Evolutionary conservation across 495 filamentous ascomycete species (phyloP).

Genomic region (Neurospora sp.): DNA sequence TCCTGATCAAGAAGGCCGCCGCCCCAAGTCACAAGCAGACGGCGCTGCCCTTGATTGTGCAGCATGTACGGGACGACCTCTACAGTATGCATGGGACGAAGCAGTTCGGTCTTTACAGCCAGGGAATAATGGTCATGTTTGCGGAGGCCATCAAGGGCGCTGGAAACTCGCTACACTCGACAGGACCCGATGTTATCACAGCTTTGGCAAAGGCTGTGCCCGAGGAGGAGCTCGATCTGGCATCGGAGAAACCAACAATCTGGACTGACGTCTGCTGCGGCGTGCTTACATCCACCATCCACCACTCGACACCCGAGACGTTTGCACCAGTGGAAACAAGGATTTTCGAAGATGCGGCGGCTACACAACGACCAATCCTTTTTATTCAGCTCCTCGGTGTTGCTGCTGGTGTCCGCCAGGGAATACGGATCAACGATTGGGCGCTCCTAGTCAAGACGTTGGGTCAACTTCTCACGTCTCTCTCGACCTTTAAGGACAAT

Average conservation of each 20-base stretch:
- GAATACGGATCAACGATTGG: constrained; percentile 67
- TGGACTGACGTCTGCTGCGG: constrained; percentile 62
- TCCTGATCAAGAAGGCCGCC: constrained; percentile 80
- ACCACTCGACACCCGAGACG: constrained; percentile 65
- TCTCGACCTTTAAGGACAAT: constrained; percentile 23
- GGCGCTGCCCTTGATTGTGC: constrained; percentile 57
- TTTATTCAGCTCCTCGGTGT: constrained; percentile 56
- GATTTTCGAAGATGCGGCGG: constrained; percentile 35
- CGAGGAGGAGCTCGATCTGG: constrained; percentile 35
- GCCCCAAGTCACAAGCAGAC: constrained; percentile 61
- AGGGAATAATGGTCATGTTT: constrained; percentile 85
- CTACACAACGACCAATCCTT: constrained; percentile 34
- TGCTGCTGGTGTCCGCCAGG: constrained; percentile 65
- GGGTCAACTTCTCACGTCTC: constrained; percentile 41
- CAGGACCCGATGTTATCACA: constrained; percentile 57
- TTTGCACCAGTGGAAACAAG: constrained; percentile 52
- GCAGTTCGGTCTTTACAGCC: constrained; percentile 54
- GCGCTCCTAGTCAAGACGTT: constrained; percentile 47
- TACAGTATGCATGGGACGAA: constrained; percentile 39
- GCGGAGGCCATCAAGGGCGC: constrained; percentile 80
- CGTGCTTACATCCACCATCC: constrained; percentile 66
- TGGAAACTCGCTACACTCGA: constrained; percentile 70
- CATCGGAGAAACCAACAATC: constrained; percentile 23
- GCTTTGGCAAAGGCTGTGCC: constrained; percentile 48
- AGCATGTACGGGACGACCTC: constrained; percentile 60